These are phyloP conservation scores for Xylaria bambusicola DNA, from an alignment of 495 filamentous ascomycete species.

Conservation along the genomic window DNA sequence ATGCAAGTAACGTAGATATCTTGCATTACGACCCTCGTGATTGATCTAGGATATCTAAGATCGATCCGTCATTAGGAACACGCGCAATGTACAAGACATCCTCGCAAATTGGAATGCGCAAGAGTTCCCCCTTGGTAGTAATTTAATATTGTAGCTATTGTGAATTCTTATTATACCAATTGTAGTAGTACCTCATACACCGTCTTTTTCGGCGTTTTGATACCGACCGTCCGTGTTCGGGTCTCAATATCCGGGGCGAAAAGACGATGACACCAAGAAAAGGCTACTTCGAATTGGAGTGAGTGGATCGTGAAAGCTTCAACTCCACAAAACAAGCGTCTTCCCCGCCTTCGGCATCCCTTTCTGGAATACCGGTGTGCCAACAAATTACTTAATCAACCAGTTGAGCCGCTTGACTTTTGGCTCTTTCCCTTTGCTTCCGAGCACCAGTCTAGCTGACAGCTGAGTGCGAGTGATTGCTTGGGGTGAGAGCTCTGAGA, in stretches of 20 bases:
- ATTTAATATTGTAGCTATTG: too few relatives aligned
- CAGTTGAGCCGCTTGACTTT: not conserved
- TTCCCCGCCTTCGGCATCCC: conserved; percentile 7
- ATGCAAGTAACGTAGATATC: too few relatives aligned
- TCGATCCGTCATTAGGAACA: too few relatives aligned
- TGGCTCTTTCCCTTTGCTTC: not conserved
- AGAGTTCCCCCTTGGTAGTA: too few relatives aligned
- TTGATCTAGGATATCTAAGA: too few relatives aligned
- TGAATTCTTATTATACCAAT: not conserved
- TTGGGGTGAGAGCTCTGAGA: not conserved
- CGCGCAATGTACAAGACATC: too few relatives aligned
- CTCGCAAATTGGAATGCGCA: too few relatives aligned
- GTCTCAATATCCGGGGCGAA: conserved; percentile 1
- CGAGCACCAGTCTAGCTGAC: not conserved
- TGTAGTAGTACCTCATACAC: not conserved
- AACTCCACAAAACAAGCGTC: not conserved
- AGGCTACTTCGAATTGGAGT: not conserved
- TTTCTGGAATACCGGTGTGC: not conserved
- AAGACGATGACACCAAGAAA: not conserved
- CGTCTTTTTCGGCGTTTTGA: not conserved
- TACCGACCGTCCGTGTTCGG: not conserved
- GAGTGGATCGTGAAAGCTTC: conserved; percentile 17
- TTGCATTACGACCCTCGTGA: too few relatives aligned
- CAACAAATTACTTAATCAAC: not conserved
- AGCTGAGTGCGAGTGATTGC: not conserved